These are phyloP conservation scores for Cryomyces minteri DNA, from an alignment of 495 filamentous ascomycete species.

Conservation along the genomic window DNA sequence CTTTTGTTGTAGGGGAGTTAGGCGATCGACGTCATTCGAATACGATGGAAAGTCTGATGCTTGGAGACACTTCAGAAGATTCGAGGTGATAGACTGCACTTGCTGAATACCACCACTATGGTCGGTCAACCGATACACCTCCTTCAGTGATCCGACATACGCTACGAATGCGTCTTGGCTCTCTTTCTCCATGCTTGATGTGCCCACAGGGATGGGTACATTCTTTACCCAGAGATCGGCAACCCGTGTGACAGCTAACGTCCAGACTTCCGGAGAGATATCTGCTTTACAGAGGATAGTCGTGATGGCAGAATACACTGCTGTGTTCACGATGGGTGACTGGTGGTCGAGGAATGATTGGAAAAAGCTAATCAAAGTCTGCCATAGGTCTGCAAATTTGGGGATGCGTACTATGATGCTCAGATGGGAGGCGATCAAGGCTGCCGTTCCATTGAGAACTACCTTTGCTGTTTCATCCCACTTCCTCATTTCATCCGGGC, in stretches of 20 bases:
- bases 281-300: conserved; percentile 6
- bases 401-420: neutral
- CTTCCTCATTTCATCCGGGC: conserved; percentile 16
- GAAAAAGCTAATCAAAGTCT: conserved; percentile 4
- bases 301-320: conserved; percentile 13
- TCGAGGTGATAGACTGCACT: conserved; percentile 32
- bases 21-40: conserved; percentile 64
- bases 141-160: conserved; percentile 57
- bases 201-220: conserved; percentile 21
- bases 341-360: conserved; percentile 10
- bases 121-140: conserved; percentile 66
- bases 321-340: conserved; percentile 12
- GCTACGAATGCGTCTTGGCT: conserved; percentile 66
- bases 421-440: conserved; percentile 29
- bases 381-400: conserved; percentile 12
- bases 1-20: conserved; percentile 59
- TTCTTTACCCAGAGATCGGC: conserved; percentile 6
- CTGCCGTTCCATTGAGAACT: conserved; percentile 49
- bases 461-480: conserved; percentile 69
- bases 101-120: conserved; percentile 37
- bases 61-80: conserved; percentile 40
- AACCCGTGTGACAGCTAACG: neutral
- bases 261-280: neutral
- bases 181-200: conserved; percentile 17
- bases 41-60: conserved; percentile 62